Evolutionary conservation across 164 flowering plant genomes (phyloP), one percentile per base, ranked within the genome.

Genomic region (Berberis thunbergii): DNA sequence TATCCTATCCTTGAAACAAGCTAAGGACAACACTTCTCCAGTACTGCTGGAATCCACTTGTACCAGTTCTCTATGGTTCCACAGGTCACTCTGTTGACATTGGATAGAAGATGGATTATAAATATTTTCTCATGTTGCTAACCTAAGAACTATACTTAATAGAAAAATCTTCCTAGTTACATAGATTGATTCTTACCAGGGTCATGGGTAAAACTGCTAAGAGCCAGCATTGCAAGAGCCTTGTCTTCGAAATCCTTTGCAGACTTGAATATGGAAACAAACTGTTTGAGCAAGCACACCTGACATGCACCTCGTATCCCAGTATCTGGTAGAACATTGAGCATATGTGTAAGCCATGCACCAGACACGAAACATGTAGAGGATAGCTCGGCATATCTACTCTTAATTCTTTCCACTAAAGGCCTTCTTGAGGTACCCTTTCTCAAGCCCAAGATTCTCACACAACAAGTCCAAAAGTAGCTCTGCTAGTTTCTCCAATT

Each of bases 241-340:
- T 66, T 82, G 50, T 89, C 92, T 72, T 89, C 90, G 3, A 59
- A 60, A 63, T 85, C 84, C 63, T 66, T 80, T 6, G 81, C 66
- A 44, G 90, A 80, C 52, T 76, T 82, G 77, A 89, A 81, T 59
- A 82, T 77, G 6, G 84, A 73, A 49, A 86, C 57, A 62, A 82
- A 83, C 46, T 54, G 82, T 67, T 85, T 74, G 48, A 89, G 83
- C 69, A 89, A 72, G 76, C 92, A 86, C 42, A 76, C 79, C 41
- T 87, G 77, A 41, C 92, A 92, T 54, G 90, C 87, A 72, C 88
- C 96, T 66, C 76, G 68, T 59, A 89, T 64, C 2, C 93, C 96
- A 4, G 93, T 89, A 75, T 89, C 90, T 13, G 96, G 93, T 66
- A 89, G 82, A 69, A 65, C 48, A 26, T 71, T 63, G 41, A 89